Base-by-base conservation (phyloP, 2,329 filamentous ascomycete species). In the Venturia aucupariae region DNA sequence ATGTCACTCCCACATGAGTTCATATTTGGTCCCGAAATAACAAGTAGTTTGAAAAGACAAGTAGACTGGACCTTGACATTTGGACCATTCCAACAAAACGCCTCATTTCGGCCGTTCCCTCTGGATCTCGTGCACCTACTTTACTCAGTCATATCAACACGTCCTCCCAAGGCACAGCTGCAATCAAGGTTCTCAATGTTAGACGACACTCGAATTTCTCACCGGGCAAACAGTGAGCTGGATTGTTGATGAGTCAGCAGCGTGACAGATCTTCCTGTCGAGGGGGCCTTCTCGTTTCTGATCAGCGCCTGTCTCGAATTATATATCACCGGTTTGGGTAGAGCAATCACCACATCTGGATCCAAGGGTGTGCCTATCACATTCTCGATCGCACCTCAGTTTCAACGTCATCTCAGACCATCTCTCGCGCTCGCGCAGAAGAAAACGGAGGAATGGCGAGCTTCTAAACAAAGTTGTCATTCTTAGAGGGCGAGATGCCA, bases 1-100 rank as follows among this genome's bases (percentile, higher is more conserved):
- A 57, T 57, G 51, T 57, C 51, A 57, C 30, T 32, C 51, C 51
- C 51, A 38, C 51, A 32, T 57, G 51, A 35, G 7, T n/a, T 35
- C 2, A 32, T 22, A 32, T 11, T 5, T 19, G 46, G 46, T 57
- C 17, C 11, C 27, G 5, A 57, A 35, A 57, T 57, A 57, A 57
- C 51, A 57, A 38, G 7, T 35, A 57, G 51, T 54, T 54, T 30
- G 17, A 6, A 13, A n/a, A 27, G 17, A 57, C 13, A 57, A 35
- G n/a, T 35, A 51, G 15, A 35, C 51, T 35, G 19, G 19, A 22
- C n/a, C 35, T 17, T 35, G 15, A 35, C 5, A 57, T 2, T 55
- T 32, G 51, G 27, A 35, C 51, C 51, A 57, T n/a, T 3, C 13
- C 51, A 27, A 27, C 46, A 51, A 27, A 22, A 51, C 24, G 3